phyloP scores from a whole-genome alignment of 2,329 filamentous ascomycete species.

The Penicillium sp. region DNA sequence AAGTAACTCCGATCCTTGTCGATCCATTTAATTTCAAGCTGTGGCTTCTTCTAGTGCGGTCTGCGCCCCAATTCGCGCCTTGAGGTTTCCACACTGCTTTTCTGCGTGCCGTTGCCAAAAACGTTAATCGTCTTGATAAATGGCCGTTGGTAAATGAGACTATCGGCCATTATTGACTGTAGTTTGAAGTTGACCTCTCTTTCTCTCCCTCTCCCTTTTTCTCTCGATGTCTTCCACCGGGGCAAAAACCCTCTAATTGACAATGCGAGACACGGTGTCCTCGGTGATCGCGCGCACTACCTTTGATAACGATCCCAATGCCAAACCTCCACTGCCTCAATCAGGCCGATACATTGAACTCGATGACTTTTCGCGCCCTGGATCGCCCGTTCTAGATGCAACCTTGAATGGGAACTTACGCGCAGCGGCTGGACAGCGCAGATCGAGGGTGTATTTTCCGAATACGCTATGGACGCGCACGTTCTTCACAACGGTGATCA shows the following conservation, averaged over 20 bases:
- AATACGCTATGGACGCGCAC: conserved; percentile 19
- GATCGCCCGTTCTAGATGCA: not conserved
- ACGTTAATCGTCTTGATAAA: not conserved
- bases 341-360: conserved; percentile 12
- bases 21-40: not conserved
- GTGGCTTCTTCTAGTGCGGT: not conserved
- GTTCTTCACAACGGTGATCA: conserved; percentile 14
- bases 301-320: not conserved
- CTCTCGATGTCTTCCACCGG: not conserved
- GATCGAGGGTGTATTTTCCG: conserved; percentile 11
- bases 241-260: not conserved
- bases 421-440: not conserved
- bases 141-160: not conserved
- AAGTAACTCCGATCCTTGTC: not conserved
- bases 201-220: not conserved
- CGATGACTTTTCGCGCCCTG: conserved; percentile 6
- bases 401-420: not conserved
- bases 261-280: not conserved
- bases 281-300: not conserved
- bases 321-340: not conserved
- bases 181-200: not conserved
- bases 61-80: not conserved
- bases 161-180: not conserved
- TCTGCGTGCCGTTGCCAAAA: not conserved
- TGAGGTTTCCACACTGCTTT: not conserved